A percentile compares a stretch with the other conserved stretches of the same genome.
These are phyloP conservation scores for Mortierella sp. DNA, from an alignment of 371 early-diverging fungal genomes.

Conservation along the genomic window DNA sequence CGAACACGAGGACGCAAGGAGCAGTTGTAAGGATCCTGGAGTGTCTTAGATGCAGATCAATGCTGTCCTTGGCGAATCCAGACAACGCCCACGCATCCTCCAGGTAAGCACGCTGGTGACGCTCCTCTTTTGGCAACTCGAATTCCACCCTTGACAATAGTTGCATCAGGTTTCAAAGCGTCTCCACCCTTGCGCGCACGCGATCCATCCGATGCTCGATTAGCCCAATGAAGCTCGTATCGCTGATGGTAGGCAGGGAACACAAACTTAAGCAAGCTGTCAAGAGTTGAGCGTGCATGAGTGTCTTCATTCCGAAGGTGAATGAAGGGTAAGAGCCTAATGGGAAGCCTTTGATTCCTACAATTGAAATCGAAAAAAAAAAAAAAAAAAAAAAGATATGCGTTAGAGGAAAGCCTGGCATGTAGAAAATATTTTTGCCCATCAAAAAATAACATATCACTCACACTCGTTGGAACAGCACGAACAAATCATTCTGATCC, in stretches of 20 bases:
- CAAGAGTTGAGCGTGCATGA: conserved; percentile 17
- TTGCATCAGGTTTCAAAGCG: conserved; percentile 25
- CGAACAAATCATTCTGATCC: no score
- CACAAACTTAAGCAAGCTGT: conserved; percentile 13
- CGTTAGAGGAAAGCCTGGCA: background rate
- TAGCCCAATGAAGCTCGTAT: conserved; percentile 25
- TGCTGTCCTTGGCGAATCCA: conserved; percentile 13
- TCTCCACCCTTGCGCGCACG: conserved; percentile 16
- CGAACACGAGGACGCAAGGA: conserved; percentile 12
- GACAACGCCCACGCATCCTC: conserved; percentile 26
- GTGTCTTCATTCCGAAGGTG: conserved; percentile 14
- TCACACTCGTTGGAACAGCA: no score
- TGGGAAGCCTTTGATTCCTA: conserved; percentile 16
- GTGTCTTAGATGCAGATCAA: conserved; percentile 16
- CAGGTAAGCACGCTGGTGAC: conserved; percentile 5
- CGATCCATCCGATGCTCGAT: conserved; percentile 17
- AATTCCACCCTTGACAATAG: conserved; percentile 22
- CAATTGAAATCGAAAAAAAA: conserved; percentile 1
- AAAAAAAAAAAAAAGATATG: background rate
- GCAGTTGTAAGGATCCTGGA: background rate
- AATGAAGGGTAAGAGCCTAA: conserved; percentile 1
- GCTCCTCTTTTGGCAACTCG: conserved; percentile 22
- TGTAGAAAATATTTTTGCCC: no score
- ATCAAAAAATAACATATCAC: no score
- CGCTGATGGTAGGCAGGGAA: conserved; percentile 10